Evolutionary conservation across 2,329 filamentous ascomycete genomes (phyloP).

Genomic region (Ambrosiella cleistominuta): DNA sequence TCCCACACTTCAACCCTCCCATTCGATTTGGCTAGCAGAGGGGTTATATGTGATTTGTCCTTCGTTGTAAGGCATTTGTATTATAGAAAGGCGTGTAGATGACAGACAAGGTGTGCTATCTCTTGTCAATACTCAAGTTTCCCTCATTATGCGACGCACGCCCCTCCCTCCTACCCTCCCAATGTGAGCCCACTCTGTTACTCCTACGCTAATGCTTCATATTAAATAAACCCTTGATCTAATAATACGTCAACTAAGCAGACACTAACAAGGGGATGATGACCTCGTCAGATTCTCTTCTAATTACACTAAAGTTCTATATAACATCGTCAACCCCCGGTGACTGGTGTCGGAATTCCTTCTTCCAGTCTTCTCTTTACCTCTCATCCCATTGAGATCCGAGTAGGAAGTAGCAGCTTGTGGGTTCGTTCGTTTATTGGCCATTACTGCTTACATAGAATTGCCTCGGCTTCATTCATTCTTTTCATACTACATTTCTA

Average conservation of each 20-base stretch:
- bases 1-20: no score
- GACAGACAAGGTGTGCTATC: not conserved
- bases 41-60: no score
- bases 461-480: not conserved
- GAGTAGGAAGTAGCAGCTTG: constrained; percentile 4
- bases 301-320: not conserved
- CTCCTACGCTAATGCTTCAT: constrained; percentile 2
- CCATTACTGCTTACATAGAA: not conserved
- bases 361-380: constrained; percentile 2
- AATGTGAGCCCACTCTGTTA: not conserved
- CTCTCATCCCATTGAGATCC: not conserved
- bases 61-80: no score
- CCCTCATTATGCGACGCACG: not conserved
- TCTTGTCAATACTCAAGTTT: not conserved
- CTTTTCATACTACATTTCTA: not conserved
- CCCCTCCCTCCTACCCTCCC: not conserved
- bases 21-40: no score
- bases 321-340: constrained; percentile 4
- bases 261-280: not conserved
- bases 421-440: constrained; percentile 8
- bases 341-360: not conserved
- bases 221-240: not conserved
- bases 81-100: no score
- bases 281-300: not conserved
- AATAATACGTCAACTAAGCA: constrained; percentile 4